phyloP scores from a whole-genome alignment of 78 protist species.

The Corallochytrium limacisporum region DNA sequence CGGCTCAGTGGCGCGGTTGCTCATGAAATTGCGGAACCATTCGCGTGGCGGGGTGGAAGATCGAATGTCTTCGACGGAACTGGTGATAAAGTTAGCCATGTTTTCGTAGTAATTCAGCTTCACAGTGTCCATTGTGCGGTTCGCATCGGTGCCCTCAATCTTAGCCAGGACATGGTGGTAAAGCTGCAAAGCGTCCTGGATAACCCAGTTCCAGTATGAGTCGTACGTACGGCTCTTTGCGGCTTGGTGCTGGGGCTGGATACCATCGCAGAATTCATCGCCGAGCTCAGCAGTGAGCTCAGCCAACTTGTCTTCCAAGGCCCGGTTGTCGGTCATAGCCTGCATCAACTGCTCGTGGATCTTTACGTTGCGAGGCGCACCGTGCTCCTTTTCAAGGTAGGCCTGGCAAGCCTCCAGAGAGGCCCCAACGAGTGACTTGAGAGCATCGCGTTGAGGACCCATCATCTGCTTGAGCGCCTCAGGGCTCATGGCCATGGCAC shows the following conservation, averaged over 20 bases:
- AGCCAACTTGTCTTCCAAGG: not conserved
- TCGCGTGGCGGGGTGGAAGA: no score
- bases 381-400: not conserved
- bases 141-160: no score
- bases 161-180: no score
- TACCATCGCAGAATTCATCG: conserved; percentile 7
- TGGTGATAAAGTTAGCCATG: no score
- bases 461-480: not conserved
- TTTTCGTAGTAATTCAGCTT: no score
- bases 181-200: conserved; percentile 19
- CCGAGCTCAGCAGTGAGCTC: conserved; percentile 31
- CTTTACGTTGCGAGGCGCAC: no score
- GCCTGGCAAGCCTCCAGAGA: not conserved
- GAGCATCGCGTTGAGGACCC: not conserved
- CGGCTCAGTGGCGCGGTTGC: no score
- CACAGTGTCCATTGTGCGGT: no score
- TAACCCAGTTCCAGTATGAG: conserved; percentile 42
- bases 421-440: not conserved
- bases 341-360: conserved; percentile 1
- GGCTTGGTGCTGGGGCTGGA: conserved; percentile 5
- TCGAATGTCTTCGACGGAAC: no score
- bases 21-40: no score
- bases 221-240: conserved; percentile 19
- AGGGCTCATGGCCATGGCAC: no score
- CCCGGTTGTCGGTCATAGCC: conserved; percentile 5